A percentile compares a stretch with the other conserved stretches of the same genome.
Evolutionary conservation across 208 protist species (phyloP).

Genomic region (Trypanosoma melophagium): DNA sequence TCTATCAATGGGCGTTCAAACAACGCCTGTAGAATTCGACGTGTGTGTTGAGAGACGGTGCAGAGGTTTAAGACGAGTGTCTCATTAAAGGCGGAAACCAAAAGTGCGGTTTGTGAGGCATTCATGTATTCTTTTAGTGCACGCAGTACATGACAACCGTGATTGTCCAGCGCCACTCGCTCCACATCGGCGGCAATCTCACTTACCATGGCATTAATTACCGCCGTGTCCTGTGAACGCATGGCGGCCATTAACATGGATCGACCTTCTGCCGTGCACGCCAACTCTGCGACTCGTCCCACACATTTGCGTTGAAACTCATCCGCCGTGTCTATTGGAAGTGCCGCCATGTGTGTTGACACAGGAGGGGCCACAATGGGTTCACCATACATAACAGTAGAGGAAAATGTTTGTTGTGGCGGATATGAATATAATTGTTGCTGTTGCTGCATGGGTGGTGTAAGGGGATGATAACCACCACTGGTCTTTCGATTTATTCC

Average conservation of each 20-base stretch:
- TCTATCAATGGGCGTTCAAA: conserved; percentile 72
- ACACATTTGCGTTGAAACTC: conserved; percentile 32
- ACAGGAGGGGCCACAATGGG: background rate
- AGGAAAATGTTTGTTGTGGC: background rate
- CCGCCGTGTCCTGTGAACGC: conserved; percentile 39
- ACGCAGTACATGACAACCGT: conserved; percentile 80
- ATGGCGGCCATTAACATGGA: conserved; percentile 47
- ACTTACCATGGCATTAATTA: conserved; percentile 37
- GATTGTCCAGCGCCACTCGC: conserved; percentile 55
- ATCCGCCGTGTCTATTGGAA: conserved; percentile 23
- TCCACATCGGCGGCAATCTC: conserved; percentile 59
- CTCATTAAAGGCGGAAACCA: conserved; percentile 63
- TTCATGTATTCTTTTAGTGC: conserved; percentile 49
- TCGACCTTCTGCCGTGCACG: conserved; percentile 64
- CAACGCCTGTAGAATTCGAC: conserved; percentile 66
- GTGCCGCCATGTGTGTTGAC: background rate
- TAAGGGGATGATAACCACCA: too few relatives aligned
- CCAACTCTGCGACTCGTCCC: conserved; percentile 55
- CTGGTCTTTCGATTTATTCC: background rate
- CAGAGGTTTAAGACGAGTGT: conserved; percentile 79
- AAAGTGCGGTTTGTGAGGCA: conserved; percentile 42
- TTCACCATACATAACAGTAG: background rate
- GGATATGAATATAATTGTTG: background rate
- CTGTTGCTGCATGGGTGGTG: background rate
- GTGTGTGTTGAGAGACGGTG: conserved; percentile 79